These are phyloP conservation scores for Teunomyces funiuensis DNA, from an alignment of 805 yeast species.

Conservation along the genomic window DNA sequence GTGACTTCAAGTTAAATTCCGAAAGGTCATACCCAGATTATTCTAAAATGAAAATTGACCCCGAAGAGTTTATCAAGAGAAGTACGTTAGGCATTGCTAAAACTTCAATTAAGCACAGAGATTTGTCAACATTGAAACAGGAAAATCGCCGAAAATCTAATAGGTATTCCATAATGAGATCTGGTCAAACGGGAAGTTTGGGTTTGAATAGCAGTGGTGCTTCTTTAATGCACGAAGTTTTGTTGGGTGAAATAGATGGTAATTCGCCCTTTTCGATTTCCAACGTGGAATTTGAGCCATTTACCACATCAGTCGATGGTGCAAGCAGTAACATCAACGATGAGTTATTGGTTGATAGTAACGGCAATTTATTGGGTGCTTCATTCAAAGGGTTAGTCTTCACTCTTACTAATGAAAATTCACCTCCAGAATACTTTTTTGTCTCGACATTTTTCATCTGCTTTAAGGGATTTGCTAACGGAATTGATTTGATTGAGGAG, in stretches of 20 bases:
- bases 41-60: conserved; percentile 52
- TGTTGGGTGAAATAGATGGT: conserved; percentile 27
- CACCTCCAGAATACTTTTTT: conserved; percentile 66
- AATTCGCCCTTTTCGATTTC: conserved; percentile 33
- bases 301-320: conserved; percentile 20
- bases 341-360: conserved; percentile 53
- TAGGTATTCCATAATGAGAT: conserved; percentile 50
- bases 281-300: conserved; percentile 37
- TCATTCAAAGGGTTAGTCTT: conserved; percentile 68
- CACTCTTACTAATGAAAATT: conserved; percentile 63
- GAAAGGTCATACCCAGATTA: conserved; percentile 71
- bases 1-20: conserved; percentile 61
- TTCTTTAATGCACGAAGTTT: conserved; percentile 38
- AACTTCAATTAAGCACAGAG: conserved; percentile 27
- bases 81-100: conserved; percentile 61
- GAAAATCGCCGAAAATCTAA: conserved; percentile 19
- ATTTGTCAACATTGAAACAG: conserved; percentile 23
- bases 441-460: conserved; percentile 75
- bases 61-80: conserved; percentile 57
- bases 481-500: conserved; percentile 66
- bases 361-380: conserved; percentile 61
- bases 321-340: conserved; percentile 22
- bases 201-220: conserved; percentile 50
- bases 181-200: conserved; percentile 51
- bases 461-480: conserved; percentile 68